Conservation (phyloP, 1,284 basidiomycete genomes). For the Crepidotus sp. region DNA sequence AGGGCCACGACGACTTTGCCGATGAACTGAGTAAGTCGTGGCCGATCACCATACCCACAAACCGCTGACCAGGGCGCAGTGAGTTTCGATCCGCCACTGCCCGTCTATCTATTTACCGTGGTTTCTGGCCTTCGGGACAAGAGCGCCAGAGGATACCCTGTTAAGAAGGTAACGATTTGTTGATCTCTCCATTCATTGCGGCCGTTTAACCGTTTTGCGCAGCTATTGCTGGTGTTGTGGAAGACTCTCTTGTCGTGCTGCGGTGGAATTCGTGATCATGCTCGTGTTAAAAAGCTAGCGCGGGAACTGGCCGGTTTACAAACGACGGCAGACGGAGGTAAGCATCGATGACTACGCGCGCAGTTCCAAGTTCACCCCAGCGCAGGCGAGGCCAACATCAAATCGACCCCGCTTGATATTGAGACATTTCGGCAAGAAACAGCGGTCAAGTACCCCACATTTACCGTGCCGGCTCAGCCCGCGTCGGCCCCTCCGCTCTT, state of each 20-base stretch:
- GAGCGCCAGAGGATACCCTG: conserved; percentile 90
- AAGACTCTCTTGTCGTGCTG: conserved; percentile 89
- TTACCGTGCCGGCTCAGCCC: conserved; percentile 48
- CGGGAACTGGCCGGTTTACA: conserved; percentile 76
- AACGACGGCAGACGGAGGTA: conserved; percentile 55
- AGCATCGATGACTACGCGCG: background rate
- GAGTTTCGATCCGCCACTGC: conserved; percentile 90
- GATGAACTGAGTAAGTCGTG: conserved; percentile 83
- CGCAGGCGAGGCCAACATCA: conserved; percentile 46
- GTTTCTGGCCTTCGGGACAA: conserved; percentile 89
- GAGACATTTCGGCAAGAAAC: conserved; percentile 83
- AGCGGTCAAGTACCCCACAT: conserved; percentile 90
- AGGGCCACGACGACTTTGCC: conserved; percentile 86
- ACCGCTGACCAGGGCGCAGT: conserved; percentile 42
- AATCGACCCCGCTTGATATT: conserved; percentile 84
- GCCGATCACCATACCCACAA: conserved; percentile 9
- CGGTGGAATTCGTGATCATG: conserved; percentile 84
- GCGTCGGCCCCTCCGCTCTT: conserved; percentile 22
- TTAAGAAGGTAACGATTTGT: conserved; percentile 70
- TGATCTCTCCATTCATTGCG: background rate
- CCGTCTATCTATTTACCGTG: conserved; percentile 85
- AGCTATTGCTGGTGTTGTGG: conserved; percentile 95
- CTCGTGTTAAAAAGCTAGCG: conserved; percentile 76
- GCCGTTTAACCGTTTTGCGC: conserved; percentile 9
- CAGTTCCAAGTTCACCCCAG: background rate